Evolutionary conservation across 305 asterid species (phyloP).

Genomic region (Rubia balearica): DNA sequence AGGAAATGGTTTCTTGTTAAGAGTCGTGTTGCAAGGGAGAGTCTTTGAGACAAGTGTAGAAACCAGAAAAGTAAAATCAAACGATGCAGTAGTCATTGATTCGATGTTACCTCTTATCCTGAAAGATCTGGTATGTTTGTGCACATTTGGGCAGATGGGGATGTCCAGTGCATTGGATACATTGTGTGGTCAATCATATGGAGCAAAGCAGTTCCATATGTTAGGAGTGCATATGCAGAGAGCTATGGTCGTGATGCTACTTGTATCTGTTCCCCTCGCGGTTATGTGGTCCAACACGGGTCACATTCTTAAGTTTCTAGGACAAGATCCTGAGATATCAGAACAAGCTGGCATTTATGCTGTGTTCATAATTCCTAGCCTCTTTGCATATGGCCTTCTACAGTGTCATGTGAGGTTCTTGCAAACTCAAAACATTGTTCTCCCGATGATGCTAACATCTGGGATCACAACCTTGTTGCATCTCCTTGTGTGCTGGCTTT

Average conservation of each 20-base stretch:
- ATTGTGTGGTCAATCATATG: constrained; percentile 67
- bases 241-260: constrained; percentile 51
- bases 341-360: constrained; percentile 64
- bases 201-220: constrained; percentile 76
- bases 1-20: background rate
- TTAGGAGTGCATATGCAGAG: constrained; percentile 77
- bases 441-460: constrained; percentile 76
- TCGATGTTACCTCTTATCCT: background rate
- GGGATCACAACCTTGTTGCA: constrained; percentile 51
- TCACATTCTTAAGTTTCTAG: constrained; percentile 41
- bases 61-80: background rate
- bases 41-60: no score
- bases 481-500: constrained; percentile 49
- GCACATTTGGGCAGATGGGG: constrained; percentile 41
- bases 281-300: constrained; percentile 60
- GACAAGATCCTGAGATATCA: constrained; percentile 68
- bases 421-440: constrained; percentile 60
- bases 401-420: constrained; percentile 72
- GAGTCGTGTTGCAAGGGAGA: background rate
- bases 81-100: background rate
- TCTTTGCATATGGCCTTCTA: constrained; percentile 53
- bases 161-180: constrained; percentile 86
- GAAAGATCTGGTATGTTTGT: background rate
- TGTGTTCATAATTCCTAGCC: constrained; percentile 52
- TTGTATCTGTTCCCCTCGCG: constrained; percentile 56